Evolutionary conservation across 768 basidiomycete genomes (phyloP), one percentile per base, ranked within the genome.

Genomic region (Leccinum olivaceopallidum): DNA sequence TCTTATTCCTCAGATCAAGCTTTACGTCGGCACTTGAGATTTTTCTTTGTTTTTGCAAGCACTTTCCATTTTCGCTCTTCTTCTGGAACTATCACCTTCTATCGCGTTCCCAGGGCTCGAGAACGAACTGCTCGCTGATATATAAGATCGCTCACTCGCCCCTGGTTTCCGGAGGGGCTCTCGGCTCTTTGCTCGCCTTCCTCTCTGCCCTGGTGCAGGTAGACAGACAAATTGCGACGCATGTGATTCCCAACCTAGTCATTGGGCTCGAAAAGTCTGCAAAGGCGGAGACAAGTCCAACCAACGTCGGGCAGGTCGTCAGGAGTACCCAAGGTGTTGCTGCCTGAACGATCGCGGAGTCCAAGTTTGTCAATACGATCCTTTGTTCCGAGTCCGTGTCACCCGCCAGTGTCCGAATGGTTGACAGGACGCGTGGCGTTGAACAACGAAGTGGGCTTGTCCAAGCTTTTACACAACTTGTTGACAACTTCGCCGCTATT

Each of bases 141-240:
- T 86, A 60, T 98, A 87, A 73, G 52, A 84, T 94, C 53, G 82
- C 94, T 0, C 84, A 88, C 68, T 93, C 95, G 0, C 89, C 95
- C 0, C 80, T 90, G 13, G 80, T 95, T 14, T 84, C 92, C 22
- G 88, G 88, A 9, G 78, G 83, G 2, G 85, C 92, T 4, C 83
- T 96, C 9, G 95, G 98, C 37, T 85, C 91, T 0, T 80, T 97
- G 12, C 81, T 94, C 51, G 79, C 78, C 16, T 98, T 98, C 81
- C 94, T 92, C 73, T 80, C 80, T 2, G 86, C 89, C 0, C 83
- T 95, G 50, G 92, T 96, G 30, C 81, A 83, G 62, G 92, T 93
- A 2, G 95, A 97, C 66, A 79, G 81, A 62, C 87, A 90, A 71
- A 90, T 94, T 62, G 88, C 92, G 3, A 88, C 88, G 0, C 89